These are phyloP conservation scores for Ziziphus jujuba DNA, from an alignment of 306 rosid genomes.

Conservation along the genomic window DNA sequence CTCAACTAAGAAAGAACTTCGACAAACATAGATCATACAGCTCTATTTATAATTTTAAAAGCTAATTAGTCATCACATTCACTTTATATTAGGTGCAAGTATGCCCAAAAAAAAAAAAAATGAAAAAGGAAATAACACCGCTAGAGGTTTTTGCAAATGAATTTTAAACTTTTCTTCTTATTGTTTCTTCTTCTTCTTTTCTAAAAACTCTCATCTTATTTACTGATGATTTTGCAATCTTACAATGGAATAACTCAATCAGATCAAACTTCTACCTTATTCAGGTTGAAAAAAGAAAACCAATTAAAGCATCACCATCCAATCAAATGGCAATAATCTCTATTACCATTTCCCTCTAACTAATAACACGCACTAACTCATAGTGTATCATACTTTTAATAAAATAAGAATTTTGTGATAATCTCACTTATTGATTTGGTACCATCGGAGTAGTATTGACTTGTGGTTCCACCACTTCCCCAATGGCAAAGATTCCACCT, in stretches of 20 bases:
- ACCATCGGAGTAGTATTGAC: constrained; percentile 57
- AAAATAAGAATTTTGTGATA: constrained; percentile 15
- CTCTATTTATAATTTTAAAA: background rate
- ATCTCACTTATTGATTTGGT: constrained; percentile 55
- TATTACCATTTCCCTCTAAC: no score
- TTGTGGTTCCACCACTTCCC: constrained; percentile 78
- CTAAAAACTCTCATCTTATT: background rate
- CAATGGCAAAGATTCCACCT: constrained; percentile 92
- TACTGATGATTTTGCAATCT: no score
- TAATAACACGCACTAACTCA: no score
- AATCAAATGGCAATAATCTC: no score
- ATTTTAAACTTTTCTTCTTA: background rate
- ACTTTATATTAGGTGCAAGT: no score
- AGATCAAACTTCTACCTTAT: no score
- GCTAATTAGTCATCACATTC: background rate
- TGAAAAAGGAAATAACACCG: no score
- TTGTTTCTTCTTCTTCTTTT: background rate
- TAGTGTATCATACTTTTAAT: no score
- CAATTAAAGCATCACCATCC: no score
- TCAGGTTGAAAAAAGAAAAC: no score
- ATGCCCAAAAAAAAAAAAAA: no score
- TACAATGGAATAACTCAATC: no score
- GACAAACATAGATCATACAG: constrained; percentile 8
- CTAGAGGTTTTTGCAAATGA: background rate
- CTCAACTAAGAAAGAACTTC: constrained; percentile 23